Conservation (phyloP, 2,329 filamentous ascomycete genomes). For the Keithomyces neogunnii region DNA sequence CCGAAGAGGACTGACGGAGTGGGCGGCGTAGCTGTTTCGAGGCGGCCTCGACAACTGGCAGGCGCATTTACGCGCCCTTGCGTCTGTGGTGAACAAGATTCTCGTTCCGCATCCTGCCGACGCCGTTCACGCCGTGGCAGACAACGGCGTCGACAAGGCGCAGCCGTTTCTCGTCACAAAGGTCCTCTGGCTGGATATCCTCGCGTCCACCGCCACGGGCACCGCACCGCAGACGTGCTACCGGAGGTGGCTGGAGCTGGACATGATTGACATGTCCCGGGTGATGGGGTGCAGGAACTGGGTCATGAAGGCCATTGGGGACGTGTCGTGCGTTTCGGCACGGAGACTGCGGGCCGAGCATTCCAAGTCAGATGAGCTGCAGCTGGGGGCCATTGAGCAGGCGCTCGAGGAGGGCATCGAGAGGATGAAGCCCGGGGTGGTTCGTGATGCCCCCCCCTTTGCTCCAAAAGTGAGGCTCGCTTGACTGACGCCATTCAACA, state of each 20-base stretch:
- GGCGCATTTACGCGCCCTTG: slow-evolving; percentile 12
- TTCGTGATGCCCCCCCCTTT: too few relatives aligned
- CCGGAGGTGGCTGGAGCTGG: slow-evolving; percentile 8
- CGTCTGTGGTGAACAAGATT: slow-evolving; percentile 7
- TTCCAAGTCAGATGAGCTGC: background rate
- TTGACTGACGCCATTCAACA: background rate
- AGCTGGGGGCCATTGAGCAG: background rate
- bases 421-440: background rate
- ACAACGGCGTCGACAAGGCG: slow-evolving; percentile 10
- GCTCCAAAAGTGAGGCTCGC: background rate
- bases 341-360: background rate
- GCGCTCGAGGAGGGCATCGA: background rate
- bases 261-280: slow-evolving; percentile 10
- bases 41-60: slow-evolving; percentile 14
- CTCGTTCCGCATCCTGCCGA: background rate
- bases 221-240: slow-evolving; percentile 6
- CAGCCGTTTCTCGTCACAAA: slow-evolving; percentile 12
- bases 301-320: slow-evolving; percentile 12
- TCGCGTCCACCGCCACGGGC: slow-evolving; percentile 9
- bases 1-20: too few relatives aligned
- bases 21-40: slow-evolving; percentile 5
- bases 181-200: slow-evolving; percentile 15
- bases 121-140: background rate
- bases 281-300: slow-evolving; percentile 15
- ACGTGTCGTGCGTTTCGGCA: slow-evolving; percentile 4